A percentile compares a stretch with the other conserved stretches of the same genome.
These are phyloP conservation scores for Trichoderma reesei DNA, from an alignment of 495 filamentous ascomycete species.

Conservation along the genomic window DNA sequence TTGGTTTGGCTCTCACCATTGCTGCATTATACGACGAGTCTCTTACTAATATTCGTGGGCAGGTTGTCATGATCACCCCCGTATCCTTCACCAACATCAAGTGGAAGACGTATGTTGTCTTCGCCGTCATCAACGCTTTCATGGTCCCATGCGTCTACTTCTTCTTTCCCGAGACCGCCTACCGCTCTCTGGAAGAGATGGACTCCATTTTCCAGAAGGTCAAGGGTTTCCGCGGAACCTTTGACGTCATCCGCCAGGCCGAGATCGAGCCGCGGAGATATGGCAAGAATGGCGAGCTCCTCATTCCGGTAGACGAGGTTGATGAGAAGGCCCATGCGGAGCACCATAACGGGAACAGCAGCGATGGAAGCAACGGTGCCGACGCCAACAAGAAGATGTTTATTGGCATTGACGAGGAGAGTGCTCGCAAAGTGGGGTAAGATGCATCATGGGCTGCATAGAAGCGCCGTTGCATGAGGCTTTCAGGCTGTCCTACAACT, in stretches of 20 bases:
- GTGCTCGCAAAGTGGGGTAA: background rate
- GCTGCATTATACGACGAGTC: background rate
- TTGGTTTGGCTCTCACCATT: background rate
- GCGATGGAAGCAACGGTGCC: background rate
- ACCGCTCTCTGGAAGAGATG: conserved; percentile 40
- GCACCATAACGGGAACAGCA: conserved; percentile 4
- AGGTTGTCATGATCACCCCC: conserved; percentile 63
- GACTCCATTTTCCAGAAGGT: conserved; percentile 57
- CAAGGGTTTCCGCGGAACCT: conserved; percentile 35
- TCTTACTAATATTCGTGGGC: background rate
- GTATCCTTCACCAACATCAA: conserved; percentile 55
- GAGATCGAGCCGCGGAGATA: conserved; percentile 54
- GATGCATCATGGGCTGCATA: background rate
- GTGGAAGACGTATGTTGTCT: conserved; percentile 70
- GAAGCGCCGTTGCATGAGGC: too few species aligned
- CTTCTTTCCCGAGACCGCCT: conserved; percentile 52
- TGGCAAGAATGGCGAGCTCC: conserved; percentile 58
- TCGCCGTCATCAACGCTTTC: conserved; percentile 65
- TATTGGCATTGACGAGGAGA: background rate
- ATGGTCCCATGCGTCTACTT: conserved; percentile 57
- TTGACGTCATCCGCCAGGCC: conserved; percentile 52
- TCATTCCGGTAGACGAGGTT: conserved; percentile 16
- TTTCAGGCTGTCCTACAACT: too few species aligned
- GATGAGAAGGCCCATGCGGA: conserved; percentile 4
- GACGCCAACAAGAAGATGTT: conserved; percentile 1